These are phyloP conservation scores for Morella rubra DNA, from an alignment of 306 rosid species.

Conservation along the genomic window DNA sequence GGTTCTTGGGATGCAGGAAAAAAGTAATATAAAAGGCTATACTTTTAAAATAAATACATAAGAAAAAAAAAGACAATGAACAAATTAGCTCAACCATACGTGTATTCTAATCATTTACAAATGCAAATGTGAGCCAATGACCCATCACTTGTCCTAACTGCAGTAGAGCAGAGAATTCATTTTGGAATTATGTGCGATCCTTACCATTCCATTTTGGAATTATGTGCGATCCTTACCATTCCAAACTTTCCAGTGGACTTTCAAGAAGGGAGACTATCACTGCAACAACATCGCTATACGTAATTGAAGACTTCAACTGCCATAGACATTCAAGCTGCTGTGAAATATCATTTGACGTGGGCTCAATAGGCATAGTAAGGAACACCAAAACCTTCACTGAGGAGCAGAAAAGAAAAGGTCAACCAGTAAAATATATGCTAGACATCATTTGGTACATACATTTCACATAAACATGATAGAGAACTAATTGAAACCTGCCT, in stretches of 20 bases:
- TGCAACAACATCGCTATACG: conserved; percentile 56
- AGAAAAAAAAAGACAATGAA: no score
- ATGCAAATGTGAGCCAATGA: not conserved
- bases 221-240: conserved; percentile 47
- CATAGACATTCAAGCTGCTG: conserved; percentile 86
- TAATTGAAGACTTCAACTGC: conserved; percentile 72
- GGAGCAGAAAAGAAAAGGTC: conserved; percentile 3
- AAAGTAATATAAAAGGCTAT: no score
- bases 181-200: conserved; percentile 8
- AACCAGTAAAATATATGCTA: not conserved
- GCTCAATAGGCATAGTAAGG: conserved; percentile 87
- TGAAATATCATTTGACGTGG: conserved; percentile 61
- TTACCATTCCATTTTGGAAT: conserved; percentile 63
- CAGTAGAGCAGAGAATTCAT: not conserved
- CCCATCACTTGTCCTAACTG: not conserved
- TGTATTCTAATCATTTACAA: no score
- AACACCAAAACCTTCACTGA: conserved; percentile 92
- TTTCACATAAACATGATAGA: not conserved
- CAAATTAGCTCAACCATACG: no score
- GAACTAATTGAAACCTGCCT: conserved; percentile 36
- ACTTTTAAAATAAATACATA: no score
- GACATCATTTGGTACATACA: not conserved
- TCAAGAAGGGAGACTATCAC: conserved; percentile 71
- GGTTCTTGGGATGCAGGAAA: no score
- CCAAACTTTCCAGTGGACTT: conserved; percentile 83